Evolutionary conservation across 352 stramenopile species (phyloP), one percentile per base, ranked within the genome.

Genomic region (Phytophthora uliginosa): DNA sequence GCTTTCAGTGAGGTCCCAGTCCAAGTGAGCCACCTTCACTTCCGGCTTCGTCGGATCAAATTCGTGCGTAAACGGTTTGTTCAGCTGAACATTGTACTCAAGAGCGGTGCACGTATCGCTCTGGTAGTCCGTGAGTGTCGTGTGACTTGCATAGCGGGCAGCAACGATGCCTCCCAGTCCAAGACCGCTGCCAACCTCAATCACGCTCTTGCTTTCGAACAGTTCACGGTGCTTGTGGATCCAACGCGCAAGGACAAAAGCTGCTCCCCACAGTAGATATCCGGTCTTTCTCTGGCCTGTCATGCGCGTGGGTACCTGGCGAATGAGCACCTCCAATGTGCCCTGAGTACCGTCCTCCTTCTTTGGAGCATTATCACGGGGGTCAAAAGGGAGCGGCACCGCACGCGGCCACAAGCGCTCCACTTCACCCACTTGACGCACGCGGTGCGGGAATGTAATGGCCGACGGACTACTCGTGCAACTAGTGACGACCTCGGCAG

Each of bases 281-380:
- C 90, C 90, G 1, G 90, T 97, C 74, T 97, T 97, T 4, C 87
- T 82, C 47, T 97, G 90, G 0, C 90, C 88, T 10, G 86, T 97
- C 90, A 97, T 97, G 28, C 90, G 88, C 31, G 73, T 91, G 7
- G 83, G 86, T 2, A 97, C 87, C 53, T 95, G 88, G 31, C 88
- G 87, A 63, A 97, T 93, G 33, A 96, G 79, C 38, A 96, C 85
- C 5, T 85, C 77, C 13, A 81, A 66, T 2, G 74, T 71, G 24
- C 84, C 63, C 3, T 72, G 50, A 34, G 26, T 70, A 17, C 60
- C 76, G 45, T 78, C 64, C 2, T 55, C 54, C 51, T 48, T 72
- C 36, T 72, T 79, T 4, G 56, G 51, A 33, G 38, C 26, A 53
- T 79, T 64, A 54, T 95, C 85, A 17, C 88, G 83, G n/a, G 71